phyloP scores from a whole-genome alignment of 495 filamentous ascomycete genomes.

The Neurospora tetrasperma region DNA sequence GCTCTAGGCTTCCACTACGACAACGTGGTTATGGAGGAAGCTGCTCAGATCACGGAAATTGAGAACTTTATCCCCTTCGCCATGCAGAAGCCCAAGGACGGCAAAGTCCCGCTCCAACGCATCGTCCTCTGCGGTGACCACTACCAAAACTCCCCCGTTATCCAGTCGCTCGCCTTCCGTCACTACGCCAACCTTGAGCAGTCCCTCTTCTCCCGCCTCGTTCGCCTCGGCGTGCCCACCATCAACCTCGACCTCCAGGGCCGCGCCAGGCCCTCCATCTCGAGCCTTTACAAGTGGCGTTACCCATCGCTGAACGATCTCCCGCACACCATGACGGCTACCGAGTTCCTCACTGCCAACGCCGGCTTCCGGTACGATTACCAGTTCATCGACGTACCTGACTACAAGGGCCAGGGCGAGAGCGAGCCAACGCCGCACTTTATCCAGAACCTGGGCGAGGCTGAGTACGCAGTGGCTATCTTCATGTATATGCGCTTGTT shows the following conservation, averaged over 20 bases:
- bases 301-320: slow-evolving; percentile 76
- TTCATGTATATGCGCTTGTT: slow-evolving; percentile 97
- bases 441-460: slow-evolving; percentile 93
- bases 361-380: slow-evolving; percentile 88
- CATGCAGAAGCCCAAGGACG: slow-evolving; percentile 70
- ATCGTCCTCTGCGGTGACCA: slow-evolving; percentile 94
- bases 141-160: slow-evolving; percentile 89
- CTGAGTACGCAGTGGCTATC: slow-evolving; percentile 90
- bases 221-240: slow-evolving; percentile 80
- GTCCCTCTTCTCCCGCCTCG: slow-evolving; percentile 82
- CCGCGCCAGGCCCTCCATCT: slow-evolving; percentile 74
- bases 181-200: slow-evolving; percentile 96
- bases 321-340: slow-evolving; percentile 52
- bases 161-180: slow-evolving; percentile 92
- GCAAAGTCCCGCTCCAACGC: slow-evolving; percentile 67
- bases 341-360: slow-evolving; percentile 76
- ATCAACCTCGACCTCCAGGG: slow-evolving; percentile 91
- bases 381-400: slow-evolving; percentile 92
- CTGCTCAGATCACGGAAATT: slow-evolving; percentile 94
- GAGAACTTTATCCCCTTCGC: slow-evolving; percentile 93
- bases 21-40: slow-evolving; percentile 98
- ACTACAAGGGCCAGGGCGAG: slow-evolving; percentile 89
- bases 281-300: slow-evolving; percentile 87
- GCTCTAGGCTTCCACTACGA: slow-evolving; percentile 91
- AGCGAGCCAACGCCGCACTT: slow-evolving; percentile 90